Conservation (phyloP, 2,329 filamentous ascomycete genomes). For the Talaromyces sp. region DNA sequence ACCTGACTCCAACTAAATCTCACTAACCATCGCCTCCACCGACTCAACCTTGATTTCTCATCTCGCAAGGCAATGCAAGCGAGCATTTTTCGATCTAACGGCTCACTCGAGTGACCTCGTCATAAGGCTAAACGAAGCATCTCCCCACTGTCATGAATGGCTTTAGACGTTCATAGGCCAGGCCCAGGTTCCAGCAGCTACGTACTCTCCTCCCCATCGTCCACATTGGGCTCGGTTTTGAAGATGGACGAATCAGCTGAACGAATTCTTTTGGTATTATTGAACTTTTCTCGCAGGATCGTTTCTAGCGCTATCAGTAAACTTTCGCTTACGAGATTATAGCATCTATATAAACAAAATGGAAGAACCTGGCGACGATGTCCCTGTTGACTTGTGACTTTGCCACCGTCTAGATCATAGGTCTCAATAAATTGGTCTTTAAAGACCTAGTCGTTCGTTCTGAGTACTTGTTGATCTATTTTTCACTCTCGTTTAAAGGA, state of each 20-base stretch:
- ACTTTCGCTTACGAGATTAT: not conserved
- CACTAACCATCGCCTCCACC: not conserved
- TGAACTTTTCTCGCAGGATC: not conserved
- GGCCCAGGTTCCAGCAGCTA: not conserved
- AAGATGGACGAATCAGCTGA: not conserved
- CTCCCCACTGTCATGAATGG: not conserved
- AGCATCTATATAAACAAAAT: not conserved
- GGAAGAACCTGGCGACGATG: not conserved
- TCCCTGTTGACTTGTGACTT: not conserved
- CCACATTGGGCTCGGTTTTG: not conserved
- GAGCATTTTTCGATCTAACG: not conserved
- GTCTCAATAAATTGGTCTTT: not conserved
- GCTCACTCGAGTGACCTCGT: not conserved
- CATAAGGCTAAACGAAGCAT: not conserved
- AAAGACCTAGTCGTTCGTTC: constrained; percentile 6
- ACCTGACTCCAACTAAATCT: not conserved
- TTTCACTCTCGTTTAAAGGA: not conserved
- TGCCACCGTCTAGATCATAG: not conserved
- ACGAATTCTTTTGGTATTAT: not conserved
- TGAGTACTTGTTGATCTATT: not conserved
- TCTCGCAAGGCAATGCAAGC: not conserved
- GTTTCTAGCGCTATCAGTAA: not conserved
- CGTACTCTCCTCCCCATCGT: not conserved
- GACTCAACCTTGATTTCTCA: not conserved
- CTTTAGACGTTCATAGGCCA: not conserved